These are phyloP conservation scores for Aspergillus aculeatus DNA, from an alignment of 2,329 filamentous ascomycete genomes.

Conservation along the genomic window DNA sequence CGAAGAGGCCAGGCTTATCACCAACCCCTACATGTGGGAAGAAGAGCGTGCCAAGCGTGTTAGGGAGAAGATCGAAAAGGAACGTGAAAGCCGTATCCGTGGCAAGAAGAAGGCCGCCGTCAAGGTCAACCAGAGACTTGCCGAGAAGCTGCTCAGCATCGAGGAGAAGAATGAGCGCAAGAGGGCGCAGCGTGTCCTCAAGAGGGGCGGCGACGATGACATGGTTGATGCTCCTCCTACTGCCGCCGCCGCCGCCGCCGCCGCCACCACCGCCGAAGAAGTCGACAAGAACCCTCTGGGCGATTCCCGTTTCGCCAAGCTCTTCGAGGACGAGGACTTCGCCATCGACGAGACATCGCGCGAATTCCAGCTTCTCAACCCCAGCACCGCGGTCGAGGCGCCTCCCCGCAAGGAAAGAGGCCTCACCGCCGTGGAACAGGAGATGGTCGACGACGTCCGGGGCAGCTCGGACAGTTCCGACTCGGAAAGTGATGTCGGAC, in stretches of 20 bases:
- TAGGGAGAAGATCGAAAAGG: constrained; percentile 94
- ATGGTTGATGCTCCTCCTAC: constrained; percentile 29
- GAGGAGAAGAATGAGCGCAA: constrained; percentile 57
- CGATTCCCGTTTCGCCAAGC: constrained; percentile 79
- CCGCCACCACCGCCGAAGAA: constrained; percentile 18
- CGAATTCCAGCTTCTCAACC: constrained; percentile 87
- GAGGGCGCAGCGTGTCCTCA: constrained; percentile 48
- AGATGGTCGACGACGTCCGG: constrained; percentile 54
- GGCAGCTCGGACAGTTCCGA: constrained; percentile 38
- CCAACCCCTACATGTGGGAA: constrained; percentile 90
- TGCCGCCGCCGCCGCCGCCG: too few species aligned
- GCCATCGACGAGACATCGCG: constrained; percentile 82
- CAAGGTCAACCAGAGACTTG: constrained; percentile 79
- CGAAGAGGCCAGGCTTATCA: constrained; percentile 88
- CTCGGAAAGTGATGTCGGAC: constrained; percentile 33
- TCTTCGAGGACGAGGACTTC: constrained; percentile 94
- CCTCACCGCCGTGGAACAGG: constrained; percentile 63
- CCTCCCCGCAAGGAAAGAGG: constrained; percentile 44
- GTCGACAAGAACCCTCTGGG: constrained; percentile 66
- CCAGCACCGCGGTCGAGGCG: constrained; percentile 62
- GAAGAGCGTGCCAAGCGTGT: constrained; percentile 88
- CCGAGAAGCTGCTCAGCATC: constrained; percentile 60
- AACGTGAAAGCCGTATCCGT: constrained; percentile 89
- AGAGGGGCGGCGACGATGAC: constrained; percentile 57
- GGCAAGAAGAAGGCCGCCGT: constrained; percentile 84